phyloP scores from a whole-genome alignment of 179 eudicot genomes.

The Beta macrorhiza region DNA sequence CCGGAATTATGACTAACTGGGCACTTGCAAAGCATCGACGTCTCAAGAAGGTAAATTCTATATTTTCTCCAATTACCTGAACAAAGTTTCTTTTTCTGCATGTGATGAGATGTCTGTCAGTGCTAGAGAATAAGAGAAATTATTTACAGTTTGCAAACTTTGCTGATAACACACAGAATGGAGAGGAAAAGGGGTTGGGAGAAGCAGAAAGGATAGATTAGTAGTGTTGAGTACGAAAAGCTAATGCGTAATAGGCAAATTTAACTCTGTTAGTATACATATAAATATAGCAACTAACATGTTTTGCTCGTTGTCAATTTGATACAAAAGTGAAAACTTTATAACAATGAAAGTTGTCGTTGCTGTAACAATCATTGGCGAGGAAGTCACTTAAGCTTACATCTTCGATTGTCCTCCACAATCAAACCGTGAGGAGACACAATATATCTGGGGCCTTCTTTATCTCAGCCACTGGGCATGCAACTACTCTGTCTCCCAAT shows the following conservation, averaged over 20 bases:
- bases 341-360: neutral
- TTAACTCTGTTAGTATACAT: neutral
- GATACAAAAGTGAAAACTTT: neutral
- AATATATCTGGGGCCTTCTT: neutral
- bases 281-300: neutral
- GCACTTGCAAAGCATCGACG: constrained; percentile 92
- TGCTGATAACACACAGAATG: neutral
- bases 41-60: constrained; percentile 62
- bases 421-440: neutral
- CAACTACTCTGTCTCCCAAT: neutral
- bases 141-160: neutral
- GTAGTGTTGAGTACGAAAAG: no score
- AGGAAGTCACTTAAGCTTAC: neutral
- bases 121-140: neutral
- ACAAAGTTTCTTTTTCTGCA: neutral
- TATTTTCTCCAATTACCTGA: neutral
- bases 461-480: neutral
- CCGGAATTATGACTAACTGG: constrained; percentile 87
- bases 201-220: no score
- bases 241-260: no score
- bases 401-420: neutral
- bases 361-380: neutral
- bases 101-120: neutral
- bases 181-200: no score
- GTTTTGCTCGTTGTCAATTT: neutral